phyloP scores from a whole-genome alignment of 148 eudicot species.

The Dysphania ambrosioides region DNA sequence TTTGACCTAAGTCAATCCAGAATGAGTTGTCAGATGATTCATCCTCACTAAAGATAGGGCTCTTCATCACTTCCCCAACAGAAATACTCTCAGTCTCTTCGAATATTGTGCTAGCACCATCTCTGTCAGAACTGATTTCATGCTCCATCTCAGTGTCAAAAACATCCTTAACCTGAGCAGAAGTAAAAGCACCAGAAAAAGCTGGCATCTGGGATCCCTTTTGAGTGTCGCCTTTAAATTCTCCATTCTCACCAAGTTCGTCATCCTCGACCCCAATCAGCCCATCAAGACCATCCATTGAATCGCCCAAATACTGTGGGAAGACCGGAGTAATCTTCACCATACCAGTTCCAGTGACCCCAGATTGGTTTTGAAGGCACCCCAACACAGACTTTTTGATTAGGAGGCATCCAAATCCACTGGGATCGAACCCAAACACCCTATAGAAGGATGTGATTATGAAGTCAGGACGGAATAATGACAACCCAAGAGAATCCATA shows the following conservation, averaged over 20 bases:
- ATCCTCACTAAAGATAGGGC: conserved; percentile 96
- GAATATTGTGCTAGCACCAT: conserved; percentile 79
- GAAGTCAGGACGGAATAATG: conserved; percentile 88
- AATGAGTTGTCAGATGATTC: conserved; percentile 91
- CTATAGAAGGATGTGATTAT: conserved; percentile 88
- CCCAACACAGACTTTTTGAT: conserved; percentile 85
- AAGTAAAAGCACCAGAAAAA: conserved; percentile 85
- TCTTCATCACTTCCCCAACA: conserved; percentile 85
- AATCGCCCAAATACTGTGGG: conserved; percentile 76
- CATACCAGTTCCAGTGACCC: conserved; percentile 81
- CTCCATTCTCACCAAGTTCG: conserved; percentile 48
- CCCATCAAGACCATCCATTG: conserved; percentile 72
- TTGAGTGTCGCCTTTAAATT: conserved; percentile 46
- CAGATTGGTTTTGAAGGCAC: conserved; percentile 82
- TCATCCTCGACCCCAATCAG: conserved; percentile 50
- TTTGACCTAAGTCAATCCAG: conserved; percentile 97
- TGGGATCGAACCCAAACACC: conserved; percentile 90
- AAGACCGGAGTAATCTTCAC: conserved; percentile 87
- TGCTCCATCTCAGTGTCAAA: conserved; percentile 88
- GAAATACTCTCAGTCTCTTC: conserved; percentile 86
- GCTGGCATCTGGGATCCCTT: conserved; percentile 70
- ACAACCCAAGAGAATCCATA: conserved; percentile 96
- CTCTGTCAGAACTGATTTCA: conserved; percentile 71
- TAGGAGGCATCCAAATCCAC: conserved; percentile 95
- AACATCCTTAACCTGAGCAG: conserved; percentile 84